phyloP scores from a whole-genome alignment of 164 flowering plant genomes.

The Hamamelis virginiana region DNA sequence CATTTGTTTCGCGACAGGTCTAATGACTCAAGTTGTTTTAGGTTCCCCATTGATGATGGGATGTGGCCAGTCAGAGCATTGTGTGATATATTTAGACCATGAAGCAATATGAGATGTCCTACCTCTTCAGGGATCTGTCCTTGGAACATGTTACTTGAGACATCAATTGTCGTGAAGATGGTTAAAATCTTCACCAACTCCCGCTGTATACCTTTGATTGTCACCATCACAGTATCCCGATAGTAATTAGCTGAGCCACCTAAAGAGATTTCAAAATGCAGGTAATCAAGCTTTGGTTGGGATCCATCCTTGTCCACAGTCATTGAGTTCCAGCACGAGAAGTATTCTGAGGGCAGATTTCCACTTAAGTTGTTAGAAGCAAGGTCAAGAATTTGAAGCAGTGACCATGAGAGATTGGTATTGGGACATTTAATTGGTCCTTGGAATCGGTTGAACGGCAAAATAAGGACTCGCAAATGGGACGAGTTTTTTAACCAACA shows the following conservation, averaged over 20 bases:
- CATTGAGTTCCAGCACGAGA: slow-evolving; percentile 47
- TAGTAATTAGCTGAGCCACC: slow-evolving; percentile 30
- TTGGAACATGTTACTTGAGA: slow-evolving; percentile 48
- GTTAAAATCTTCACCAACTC: slow-evolving; percentile 40
- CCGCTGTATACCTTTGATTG: slow-evolving; percentile 42
- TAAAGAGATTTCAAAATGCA: slow-evolving; percentile 10
- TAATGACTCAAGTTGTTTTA: slow-evolving; percentile 39
- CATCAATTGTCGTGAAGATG: slow-evolving; percentile 43
- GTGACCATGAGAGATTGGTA: slow-evolving; percentile 10
- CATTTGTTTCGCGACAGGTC: slow-evolving; percentile 42
- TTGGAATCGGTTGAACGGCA: slow-evolving; percentile 50
- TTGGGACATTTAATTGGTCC: slow-evolving; percentile 28
- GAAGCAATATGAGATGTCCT: slow-evolving; percentile 37
- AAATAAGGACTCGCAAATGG: slow-evolving; percentile 51
- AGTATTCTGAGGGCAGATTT: slow-evolving; percentile 13
- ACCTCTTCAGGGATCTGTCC: slow-evolving; percentile 51
- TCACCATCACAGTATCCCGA: slow-evolving; percentile 38
- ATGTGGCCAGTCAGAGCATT: slow-evolving; percentile 44
- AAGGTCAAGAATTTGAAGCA: slow-evolving; percentile 56
- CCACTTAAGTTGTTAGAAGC: slow-evolving; percentile 53
- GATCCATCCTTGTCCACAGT: slow-evolving; percentile 11
- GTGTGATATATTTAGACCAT: slow-evolving; percentile 48
- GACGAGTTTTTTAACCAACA: slow-evolving; percentile 33
- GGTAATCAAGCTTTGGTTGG: slow-evolving; percentile 6
- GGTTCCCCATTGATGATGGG: slow-evolving; percentile 38